These are phyloP conservation scores for Polyporus tsugae DNA, from an alignment of 1,284 basidiomycete species.

Conservation along the genomic window DNA sequence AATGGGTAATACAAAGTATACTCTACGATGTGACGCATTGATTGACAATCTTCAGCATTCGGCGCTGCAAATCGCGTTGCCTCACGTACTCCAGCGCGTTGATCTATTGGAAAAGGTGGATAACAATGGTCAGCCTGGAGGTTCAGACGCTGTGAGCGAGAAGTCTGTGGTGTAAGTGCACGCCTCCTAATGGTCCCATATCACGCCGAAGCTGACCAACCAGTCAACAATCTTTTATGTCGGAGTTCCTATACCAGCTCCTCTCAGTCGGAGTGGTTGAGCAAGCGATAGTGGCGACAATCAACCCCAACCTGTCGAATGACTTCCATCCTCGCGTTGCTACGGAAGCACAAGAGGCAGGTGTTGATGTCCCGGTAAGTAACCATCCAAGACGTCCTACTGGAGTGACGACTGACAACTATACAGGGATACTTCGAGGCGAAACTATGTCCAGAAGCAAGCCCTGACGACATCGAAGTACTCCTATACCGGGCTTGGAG, in stretches of 20 bases:
- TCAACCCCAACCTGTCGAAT: conserved; percentile 59
- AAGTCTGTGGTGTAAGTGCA: conserved; percentile 31
- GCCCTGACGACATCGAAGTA: conserved; percentile 54
- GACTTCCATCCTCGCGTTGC: conserved; percentile 58
- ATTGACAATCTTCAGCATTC: conserved; percentile 50
- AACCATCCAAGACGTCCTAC: background rate
- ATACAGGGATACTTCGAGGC: conserved; percentile 66
- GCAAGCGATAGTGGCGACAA: conserved; percentile 53
- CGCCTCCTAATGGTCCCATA: background rate
- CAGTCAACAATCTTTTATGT: conserved; percentile 58
- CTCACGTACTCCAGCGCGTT: conserved; percentile 54
- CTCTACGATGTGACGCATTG: conserved; percentile 3
- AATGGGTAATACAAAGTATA: conserved; percentile 56
- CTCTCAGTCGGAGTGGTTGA: conserved; percentile 64
- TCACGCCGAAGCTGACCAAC: background rate
- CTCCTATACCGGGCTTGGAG: conserved; percentile 66
- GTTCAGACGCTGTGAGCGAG: conserved; percentile 32
- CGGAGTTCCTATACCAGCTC: conserved; percentile 68
- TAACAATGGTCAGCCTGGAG: conserved; percentile 27
- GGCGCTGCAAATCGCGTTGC: conserved; percentile 64
- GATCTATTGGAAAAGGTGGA: conserved; percentile 54
- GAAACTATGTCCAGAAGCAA: conserved; percentile 64
- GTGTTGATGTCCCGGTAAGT: conserved; percentile 61
- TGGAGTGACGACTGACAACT: conserved; percentile 5
- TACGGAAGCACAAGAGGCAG: conserved; percentile 64